Conservation (phyloP, 2,329 filamentous ascomycete species). For the Lecanosticta acicola region DNA sequence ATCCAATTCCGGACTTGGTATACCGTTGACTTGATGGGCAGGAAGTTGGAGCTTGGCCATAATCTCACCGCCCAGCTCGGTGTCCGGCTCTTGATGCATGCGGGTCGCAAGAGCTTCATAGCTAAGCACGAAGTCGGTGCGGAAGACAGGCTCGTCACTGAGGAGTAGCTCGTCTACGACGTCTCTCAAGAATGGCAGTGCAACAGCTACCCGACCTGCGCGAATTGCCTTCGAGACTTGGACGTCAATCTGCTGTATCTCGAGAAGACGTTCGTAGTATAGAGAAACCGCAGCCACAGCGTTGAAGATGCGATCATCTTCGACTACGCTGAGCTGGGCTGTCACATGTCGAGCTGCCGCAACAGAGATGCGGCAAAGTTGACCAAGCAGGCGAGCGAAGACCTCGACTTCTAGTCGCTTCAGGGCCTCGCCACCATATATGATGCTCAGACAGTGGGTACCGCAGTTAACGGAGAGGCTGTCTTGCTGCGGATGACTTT, state of each 20-base stretch:
- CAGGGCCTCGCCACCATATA: conserved; percentile 52
- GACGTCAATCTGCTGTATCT: conserved; percentile 53
- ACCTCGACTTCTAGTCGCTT: conserved; percentile 57
- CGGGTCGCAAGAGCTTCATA: conserved; percentile 76
- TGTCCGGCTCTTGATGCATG: conserved; percentile 60
- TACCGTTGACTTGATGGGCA: conserved; percentile 51
- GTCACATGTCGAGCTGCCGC: conserved; percentile 51
- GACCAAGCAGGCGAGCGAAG: conserved; percentile 55
- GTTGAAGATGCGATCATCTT: conserved; percentile 59
- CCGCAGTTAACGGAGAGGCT: conserved; percentile 52
- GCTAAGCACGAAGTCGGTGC: conserved; percentile 79
- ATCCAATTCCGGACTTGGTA: conserved; percentile 53
- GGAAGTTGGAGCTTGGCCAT: conserved; percentile 59
- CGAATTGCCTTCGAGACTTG: conserved; percentile 68
- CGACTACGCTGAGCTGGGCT: conserved; percentile 46
- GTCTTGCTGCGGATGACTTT: conserved; percentile 52
- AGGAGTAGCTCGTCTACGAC: conserved; percentile 74
- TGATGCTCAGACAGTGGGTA: conserved; percentile 38
- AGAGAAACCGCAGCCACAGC: conserved; percentile 56
- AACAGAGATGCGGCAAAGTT: conserved; percentile 57
- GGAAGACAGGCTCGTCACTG: conserved; percentile 69
- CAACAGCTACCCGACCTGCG: conserved; percentile 59
- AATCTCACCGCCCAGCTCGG: conserved; percentile 63
- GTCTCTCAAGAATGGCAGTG: conserved; percentile 72
- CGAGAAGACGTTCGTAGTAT: conserved; percentile 55